Conservation (phyloP, 805 yeast genomes). For the Barnettozyma populi region DNA sequence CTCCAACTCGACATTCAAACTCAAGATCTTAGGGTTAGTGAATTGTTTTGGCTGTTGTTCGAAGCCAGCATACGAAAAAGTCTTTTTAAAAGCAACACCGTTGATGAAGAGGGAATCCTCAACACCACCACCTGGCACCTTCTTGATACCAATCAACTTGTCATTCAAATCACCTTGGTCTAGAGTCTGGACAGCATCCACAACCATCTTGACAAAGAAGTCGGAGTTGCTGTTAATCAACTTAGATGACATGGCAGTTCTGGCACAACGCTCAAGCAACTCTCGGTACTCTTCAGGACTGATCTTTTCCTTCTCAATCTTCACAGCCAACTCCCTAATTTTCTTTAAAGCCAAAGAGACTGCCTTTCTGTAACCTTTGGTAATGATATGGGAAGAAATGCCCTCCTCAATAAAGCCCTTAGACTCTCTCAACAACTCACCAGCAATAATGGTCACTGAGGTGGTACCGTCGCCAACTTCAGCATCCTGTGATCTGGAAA, state of each 20-base stretch:
- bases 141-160: slow-evolving; percentile 86
- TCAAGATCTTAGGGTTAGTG: slow-evolving; percentile 71
- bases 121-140: slow-evolving; percentile 93
- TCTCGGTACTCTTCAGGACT: slow-evolving; percentile 54
- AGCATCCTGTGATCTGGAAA: slow-evolving; percentile 93
- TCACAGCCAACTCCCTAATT: slow-evolving; percentile 70
- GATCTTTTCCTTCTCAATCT: slow-evolving; percentile 48
- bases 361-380: slow-evolving; percentile 84
- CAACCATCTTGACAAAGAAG: slow-evolving; percentile 94
- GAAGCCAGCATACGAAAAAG: slow-evolving; percentile 96
- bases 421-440: slow-evolving; percentile 89
- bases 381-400: slow-evolving; percentile 82
- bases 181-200: slow-evolving; percentile 85
- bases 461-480: slow-evolving; percentile 99
- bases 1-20: slow-evolving; percentile 89
- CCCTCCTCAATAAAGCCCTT: slow-evolving; percentile 93
- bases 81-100: slow-evolving; percentile 97
- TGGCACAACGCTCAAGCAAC: slow-evolving; percentile 85
- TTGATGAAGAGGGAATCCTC: slow-evolving; percentile 85
- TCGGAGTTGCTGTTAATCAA: slow-evolving; percentile 80
- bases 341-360: slow-evolving; percentile 67
- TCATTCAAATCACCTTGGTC: slow-evolving; percentile 86
- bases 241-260: slow-evolving; percentile 96
- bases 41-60: slow-evolving; percentile 96
- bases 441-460: slow-evolving; percentile 89